Conservation (phyloP, 352 stramenopile species). For the Chrysophaeum taylorii region DNA sequence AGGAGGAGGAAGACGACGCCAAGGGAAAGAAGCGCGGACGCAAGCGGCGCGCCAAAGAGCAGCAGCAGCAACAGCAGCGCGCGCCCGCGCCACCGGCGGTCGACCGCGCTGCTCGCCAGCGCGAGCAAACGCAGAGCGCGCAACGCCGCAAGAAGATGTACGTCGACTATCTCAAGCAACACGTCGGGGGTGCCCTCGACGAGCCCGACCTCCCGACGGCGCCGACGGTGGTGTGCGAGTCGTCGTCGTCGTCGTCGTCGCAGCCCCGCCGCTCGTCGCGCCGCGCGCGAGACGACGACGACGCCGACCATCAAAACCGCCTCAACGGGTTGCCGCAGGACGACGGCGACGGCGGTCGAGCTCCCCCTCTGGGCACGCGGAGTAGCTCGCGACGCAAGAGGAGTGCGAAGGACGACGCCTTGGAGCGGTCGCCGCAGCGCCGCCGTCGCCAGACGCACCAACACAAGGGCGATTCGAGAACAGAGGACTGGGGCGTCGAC, state of each 20-base stretch:
- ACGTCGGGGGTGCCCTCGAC: no score
- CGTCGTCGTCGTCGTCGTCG: no score
- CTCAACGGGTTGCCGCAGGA: background rate
- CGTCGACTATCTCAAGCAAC: background rate
- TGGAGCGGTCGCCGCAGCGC: no score
- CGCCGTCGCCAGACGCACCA: no score
- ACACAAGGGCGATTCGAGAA: no score
- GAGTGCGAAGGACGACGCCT: background rate
- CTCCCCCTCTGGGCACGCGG: background rate
- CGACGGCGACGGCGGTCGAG: background rate
- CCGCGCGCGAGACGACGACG: no score
- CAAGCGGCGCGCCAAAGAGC: background rate
- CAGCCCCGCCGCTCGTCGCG: no score
- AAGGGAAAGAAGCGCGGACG: background rate
- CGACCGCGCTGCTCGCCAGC: background rate
- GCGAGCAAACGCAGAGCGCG: background rate
- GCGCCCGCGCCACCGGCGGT: background rate
- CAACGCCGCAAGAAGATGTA: constrained; percentile 8
- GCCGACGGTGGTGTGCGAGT: no score
- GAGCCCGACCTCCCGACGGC: no score
- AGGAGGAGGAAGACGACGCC: background rate
- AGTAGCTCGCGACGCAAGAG: no score
- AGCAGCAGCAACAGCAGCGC: no score
- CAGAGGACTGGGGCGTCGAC: background rate
- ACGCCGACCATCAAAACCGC: background rate